Percentiles rank a stretch among this genome's conserved stretches.
phyloP scores from a whole-genome alignment of 163 green algal species.

The Volvox carteri region DNA sequence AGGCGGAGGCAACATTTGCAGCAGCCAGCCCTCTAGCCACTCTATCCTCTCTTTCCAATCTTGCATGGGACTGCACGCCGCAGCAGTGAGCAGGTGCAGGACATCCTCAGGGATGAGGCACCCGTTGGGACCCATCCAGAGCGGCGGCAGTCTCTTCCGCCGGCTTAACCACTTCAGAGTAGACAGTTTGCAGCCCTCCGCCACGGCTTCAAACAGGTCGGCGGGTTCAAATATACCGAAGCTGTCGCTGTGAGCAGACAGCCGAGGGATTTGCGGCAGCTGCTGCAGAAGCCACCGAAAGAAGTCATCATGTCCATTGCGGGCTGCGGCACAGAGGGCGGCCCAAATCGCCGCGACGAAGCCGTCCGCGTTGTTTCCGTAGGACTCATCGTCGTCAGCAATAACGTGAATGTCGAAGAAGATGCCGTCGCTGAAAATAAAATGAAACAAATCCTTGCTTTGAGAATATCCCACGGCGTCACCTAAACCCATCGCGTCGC shows the following conservation, averaged over 20 bases:
- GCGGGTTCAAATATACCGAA: not conserved
- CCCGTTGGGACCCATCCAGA: not conserved
- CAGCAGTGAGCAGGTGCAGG: not conserved
- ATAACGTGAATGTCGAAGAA: not conserved
- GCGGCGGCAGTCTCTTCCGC: not conserved
- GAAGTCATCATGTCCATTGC: not conserved
- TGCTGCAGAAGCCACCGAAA: not conserved
- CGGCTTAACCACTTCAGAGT: not conserved
- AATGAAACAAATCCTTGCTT: not conserved
- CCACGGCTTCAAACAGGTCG: not conserved
- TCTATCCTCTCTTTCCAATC: not conserved
- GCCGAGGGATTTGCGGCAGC: not conserved
- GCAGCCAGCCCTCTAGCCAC: not conserved
- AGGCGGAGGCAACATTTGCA: no score
- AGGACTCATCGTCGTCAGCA: not conserved
- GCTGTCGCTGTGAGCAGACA: not conserved
- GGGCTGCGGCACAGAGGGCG: not conserved
- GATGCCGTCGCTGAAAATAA: not conserved
- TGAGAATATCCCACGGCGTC: not conserved
- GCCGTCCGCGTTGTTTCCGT: not conserved
- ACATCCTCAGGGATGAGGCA: not conserved
- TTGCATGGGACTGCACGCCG: not conserved
- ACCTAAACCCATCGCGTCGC: not conserved
- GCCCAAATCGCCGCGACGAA: not conserved
- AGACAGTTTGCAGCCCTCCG: not conserved